Conservation (phyloP, 257 asterid species). For the Cruciata laevipes region DNA sequence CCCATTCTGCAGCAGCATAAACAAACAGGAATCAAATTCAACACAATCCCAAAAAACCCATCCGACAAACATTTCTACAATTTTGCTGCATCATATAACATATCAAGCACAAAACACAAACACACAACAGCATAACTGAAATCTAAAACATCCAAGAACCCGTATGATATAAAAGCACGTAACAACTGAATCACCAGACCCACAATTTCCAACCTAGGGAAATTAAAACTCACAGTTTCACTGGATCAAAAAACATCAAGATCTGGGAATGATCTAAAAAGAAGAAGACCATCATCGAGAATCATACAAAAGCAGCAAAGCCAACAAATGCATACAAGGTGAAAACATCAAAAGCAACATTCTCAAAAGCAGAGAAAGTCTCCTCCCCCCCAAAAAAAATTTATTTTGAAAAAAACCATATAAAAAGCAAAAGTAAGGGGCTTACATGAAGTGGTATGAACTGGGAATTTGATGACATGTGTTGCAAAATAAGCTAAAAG, state of each 20-base stretch:
- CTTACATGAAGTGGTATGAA: conserved; percentile 27
- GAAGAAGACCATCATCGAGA: conserved; percentile 32
- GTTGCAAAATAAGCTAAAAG: conserved; percentile 11
- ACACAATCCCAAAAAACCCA: conserved; percentile 16
- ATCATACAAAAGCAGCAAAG: conserved; percentile 27
- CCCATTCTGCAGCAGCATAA: conserved; percentile 32
- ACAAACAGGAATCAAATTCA: conserved; percentile 13
- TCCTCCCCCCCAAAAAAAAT: conserved; percentile 8
- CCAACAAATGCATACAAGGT: conserved; percentile 14
- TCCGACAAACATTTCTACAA: conserved; percentile 7
- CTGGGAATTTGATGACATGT: conserved; percentile 13
- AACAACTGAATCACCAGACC: conserved; percentile 10
- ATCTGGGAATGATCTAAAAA: conserved; percentile 67
- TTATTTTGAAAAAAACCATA: not conserved
- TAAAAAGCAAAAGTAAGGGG: conserved; percentile 14
- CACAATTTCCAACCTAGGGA: conserved; percentile 18
- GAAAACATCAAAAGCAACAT: conserved; percentile 20
- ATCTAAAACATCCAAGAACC: not conserved
- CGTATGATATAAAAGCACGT: not conserved
- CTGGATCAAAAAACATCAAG: conserved; percentile 37
- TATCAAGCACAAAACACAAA: not conserved
- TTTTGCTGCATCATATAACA: not conserved
- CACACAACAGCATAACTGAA: conserved; percentile 2
- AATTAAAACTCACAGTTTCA: conserved; percentile 18
- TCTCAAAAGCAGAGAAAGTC: conserved; percentile 13